These are phyloP conservation scores for Porcisia hertigi DNA, from an alignment of 208 protist genomes.

Conservation along the genomic window DNA sequence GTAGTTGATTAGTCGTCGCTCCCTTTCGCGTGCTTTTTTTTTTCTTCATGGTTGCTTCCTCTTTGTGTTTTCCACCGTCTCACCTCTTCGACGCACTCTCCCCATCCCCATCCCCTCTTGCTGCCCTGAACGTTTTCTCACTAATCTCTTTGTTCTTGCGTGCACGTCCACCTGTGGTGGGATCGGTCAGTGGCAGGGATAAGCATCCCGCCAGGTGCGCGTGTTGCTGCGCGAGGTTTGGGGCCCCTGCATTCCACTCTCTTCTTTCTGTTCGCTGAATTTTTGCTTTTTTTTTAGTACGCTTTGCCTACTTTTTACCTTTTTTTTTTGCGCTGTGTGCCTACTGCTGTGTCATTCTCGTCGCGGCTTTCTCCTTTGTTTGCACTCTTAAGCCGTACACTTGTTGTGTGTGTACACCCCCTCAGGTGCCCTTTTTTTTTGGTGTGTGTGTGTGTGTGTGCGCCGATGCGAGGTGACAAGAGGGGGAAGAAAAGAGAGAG, in stretches of 20 bases:
- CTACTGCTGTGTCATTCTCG: background rate
- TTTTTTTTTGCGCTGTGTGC: background rate
- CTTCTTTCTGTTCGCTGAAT: too few species aligned
- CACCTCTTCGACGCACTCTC: too few species aligned
- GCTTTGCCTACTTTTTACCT: too few species aligned
- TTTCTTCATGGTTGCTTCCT: too few species aligned
- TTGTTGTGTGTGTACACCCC: background rate
- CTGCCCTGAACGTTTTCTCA: background rate
- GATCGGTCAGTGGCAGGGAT: background rate
- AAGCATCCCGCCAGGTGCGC: too few species aligned
- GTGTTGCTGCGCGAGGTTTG: background rate
- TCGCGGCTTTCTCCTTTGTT: too few species aligned
- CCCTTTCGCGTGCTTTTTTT: too few species aligned
- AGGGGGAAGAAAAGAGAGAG: background rate
- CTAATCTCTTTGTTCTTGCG: background rate
- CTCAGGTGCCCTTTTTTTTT: too few species aligned
- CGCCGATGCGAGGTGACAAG: background rate
- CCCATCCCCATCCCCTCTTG: too few species aligned
- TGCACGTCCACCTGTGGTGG: background rate
- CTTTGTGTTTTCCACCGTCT: too few species aligned
- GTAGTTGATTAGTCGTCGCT: constrained; percentile 1
- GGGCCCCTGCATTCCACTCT: background rate
- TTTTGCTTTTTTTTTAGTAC: too few species aligned
- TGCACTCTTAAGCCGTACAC: background rate
- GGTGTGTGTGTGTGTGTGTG: background rate